These are phyloP conservation scores for Cladorrhinum sp. DNA, from an alignment of 2,329 filamentous ascomycete species.

Conservation along the genomic window DNA sequence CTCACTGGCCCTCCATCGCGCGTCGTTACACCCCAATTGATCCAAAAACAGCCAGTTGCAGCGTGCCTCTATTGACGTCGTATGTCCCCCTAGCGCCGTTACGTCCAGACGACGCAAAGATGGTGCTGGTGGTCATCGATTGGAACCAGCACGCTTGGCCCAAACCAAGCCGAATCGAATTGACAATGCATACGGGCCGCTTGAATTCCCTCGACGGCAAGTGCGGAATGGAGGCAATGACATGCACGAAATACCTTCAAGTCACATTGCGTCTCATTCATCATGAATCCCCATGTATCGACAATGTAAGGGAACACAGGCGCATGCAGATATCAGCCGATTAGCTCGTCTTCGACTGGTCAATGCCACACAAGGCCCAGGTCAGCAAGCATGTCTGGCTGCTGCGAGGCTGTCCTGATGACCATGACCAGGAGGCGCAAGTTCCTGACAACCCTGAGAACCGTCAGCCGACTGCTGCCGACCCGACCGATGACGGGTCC, in stretches of 20 bases:
- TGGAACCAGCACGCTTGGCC: slow-evolving; percentile 8
- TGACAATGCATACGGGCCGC: slow-evolving; percentile 8
- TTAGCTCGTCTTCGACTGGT: slow-evolving; percentile 5
- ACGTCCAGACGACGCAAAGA: not conserved
- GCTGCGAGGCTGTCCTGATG: slow-evolving; percentile 19
- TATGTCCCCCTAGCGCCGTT: slow-evolving; percentile 3
- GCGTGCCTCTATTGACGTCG: slow-evolving; percentile 10
- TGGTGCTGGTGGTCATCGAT: slow-evolving; percentile 2
- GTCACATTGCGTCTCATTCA: not conserved
- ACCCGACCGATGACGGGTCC: not conserved
- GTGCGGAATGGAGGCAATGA: not conserved
- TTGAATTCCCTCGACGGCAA: not conserved
- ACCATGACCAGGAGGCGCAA: slow-evolving; percentile 2
- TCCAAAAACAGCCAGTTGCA: slow-evolving; percentile 23
- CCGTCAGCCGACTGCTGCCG: slow-evolving; percentile 24
- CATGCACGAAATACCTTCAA: not conserved
- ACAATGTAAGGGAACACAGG: not conserved
- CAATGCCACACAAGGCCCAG: not conserved
- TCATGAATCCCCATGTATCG: not conserved
- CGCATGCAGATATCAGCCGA: slow-evolving; percentile 9
- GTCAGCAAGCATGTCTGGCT: slow-evolving; percentile 2
- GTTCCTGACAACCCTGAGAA: slow-evolving; percentile 22
- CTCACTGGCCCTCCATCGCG: slow-evolving; percentile 23
- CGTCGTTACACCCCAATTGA: slow-evolving; percentile 20
- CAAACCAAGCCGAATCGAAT: slow-evolving; percentile 5